These are phyloP conservation scores for Radiomyces spectabilis DNA, from an alignment of 192 early-diverging fungal genomes.

Conservation along the genomic window DNA sequence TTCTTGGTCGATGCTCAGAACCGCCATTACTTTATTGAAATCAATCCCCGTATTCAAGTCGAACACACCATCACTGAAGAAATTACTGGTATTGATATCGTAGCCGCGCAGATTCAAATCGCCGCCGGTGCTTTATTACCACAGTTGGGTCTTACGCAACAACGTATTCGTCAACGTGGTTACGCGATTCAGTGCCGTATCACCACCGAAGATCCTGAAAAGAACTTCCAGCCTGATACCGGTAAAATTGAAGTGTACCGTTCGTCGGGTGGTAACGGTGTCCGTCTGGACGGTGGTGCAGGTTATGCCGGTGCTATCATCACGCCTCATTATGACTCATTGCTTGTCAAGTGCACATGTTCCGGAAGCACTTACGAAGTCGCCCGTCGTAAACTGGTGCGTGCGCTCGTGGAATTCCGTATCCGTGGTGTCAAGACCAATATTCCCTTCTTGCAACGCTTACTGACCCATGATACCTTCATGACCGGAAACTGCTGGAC, in stretches of 20 bases:
- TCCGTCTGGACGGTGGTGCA: conserved; percentile 83
- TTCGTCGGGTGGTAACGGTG: conserved; percentile 81
- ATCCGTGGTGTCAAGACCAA: conserved; percentile 97
- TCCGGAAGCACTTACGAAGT: conserved; percentile 84
- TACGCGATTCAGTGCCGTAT: conserved; percentile 96
- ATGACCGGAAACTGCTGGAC: conserved; percentile 86
- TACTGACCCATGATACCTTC: conserved; percentile 80
- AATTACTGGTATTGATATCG: conserved; percentile 92
- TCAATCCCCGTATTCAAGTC: conserved; percentile 97
- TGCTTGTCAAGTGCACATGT: conserved; percentile 88
- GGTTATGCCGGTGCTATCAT: conserved; percentile 89
- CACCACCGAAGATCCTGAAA: conserved; percentile 91
- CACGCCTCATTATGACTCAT: conserved; percentile 92
- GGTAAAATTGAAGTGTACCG: conserved; percentile 94
- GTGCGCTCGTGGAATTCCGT: conserved; percentile 88
- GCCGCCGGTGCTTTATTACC: conserved; percentile 79
- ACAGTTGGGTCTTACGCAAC: conserved; percentile 74
- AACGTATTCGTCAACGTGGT: conserved; percentile 71
- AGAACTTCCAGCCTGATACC: conserved; percentile 92
- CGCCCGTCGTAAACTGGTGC: conserved; percentile 82
- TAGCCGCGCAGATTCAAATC: conserved; percentile 90
- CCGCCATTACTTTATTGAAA: conserved; percentile 96
- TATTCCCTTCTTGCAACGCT: conserved; percentile 85
- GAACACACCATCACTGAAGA: conserved; percentile 98
- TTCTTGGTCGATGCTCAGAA: conserved; percentile 87